Base-by-base conservation (phyloP, 345 rosid species). In the Psidium guajava region DNA sequence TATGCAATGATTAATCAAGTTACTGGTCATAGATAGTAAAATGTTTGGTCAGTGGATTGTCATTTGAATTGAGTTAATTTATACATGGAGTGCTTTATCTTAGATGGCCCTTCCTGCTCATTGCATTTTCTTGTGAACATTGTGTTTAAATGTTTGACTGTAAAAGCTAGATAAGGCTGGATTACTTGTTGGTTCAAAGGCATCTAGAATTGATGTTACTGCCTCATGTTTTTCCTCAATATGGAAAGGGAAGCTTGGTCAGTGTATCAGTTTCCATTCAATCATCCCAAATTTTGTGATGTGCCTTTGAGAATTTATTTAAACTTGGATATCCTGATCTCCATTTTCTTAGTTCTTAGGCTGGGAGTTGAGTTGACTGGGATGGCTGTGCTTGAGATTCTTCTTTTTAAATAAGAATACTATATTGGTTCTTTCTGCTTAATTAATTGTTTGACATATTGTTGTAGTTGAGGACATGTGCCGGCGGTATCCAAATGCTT, bases 401-500 rank as follows among this genome's bases (percentile, higher is more conserved):
- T 24, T 44, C 11, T 12, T 24, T 82, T 28, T 28, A 55, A 36
- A 57, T 40, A 32, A 40, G 51, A 40, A 85, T 80, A 21, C n/a
- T 42, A 13, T 25, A n/a, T 7, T 54, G 28, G 18, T 77, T 40
- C 15, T 81, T 47, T 32, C 54, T 85, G 57, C 47, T 42, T 3
- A 36, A 59, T 52, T 49, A 18, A 81, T 83, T 51, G 32, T 84
- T 40, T 36, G 3, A 52, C 22, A 84, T 15, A 85, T 77, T 57
- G 42, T 88, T 91, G 85, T 90, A 98, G 99, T 98, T 89, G 98
- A 93, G 91, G 95, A 94, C 87, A 92, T 98, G 93, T 98, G 99
- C 89, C 89, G 12, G 64, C 92, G 98, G 82, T 95, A 96, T 87
- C 98, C 99, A 53, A 94, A 94, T 89, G 98, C 98, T 59, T 90